These are phyloP conservation scores for Arabidopsis suecica DNA, from an alignment of 345 rosid genomes.

Conservation along the genomic window DNA sequence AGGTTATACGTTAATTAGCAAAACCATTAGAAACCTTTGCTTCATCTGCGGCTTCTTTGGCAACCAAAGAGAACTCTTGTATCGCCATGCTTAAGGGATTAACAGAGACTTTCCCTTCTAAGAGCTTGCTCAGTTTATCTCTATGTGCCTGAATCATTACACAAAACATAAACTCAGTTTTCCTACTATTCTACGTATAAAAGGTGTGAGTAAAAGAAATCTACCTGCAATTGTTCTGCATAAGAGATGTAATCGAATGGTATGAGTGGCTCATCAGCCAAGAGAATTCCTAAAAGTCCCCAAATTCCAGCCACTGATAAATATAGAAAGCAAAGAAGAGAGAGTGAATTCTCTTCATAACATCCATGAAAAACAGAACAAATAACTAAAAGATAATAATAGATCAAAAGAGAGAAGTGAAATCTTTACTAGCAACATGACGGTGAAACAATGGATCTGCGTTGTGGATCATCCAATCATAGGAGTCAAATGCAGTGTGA, in stretches of 20 bases:
- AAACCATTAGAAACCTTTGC: conserved; percentile 53
- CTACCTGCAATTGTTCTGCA: conserved; percentile 65
- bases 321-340: conserved; percentile 28
- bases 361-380: conserved; percentile 5
- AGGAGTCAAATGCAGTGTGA: conserved; percentile 92
- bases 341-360: neutral
- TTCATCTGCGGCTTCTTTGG: conserved; percentile 62
- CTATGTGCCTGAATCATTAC: conserved; percentile 54
- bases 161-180: conserved; percentile 23
- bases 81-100: conserved; percentile 64
- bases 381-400: neutral
- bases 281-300: conserved; percentile 81
- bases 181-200: neutral
- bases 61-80: conserved; percentile 61
- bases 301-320: conserved; percentile 80
- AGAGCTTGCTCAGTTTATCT: conserved; percentile 54
- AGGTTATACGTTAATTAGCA: neutral
- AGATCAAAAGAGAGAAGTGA: conserved; percentile 10
- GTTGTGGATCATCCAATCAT: conserved; percentile 71
- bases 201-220: neutral
- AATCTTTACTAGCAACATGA: conserved; percentile 78
- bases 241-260: conserved; percentile 79
- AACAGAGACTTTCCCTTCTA: conserved; percentile 55
- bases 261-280: conserved; percentile 80
- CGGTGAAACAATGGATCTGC: conserved; percentile 87